Evolutionary conservation across 139 green algal genomes (phyloP), one percentile per base, ranked within the genome.

Genomic region (Tetradesmus lagerheimii): DNA sequence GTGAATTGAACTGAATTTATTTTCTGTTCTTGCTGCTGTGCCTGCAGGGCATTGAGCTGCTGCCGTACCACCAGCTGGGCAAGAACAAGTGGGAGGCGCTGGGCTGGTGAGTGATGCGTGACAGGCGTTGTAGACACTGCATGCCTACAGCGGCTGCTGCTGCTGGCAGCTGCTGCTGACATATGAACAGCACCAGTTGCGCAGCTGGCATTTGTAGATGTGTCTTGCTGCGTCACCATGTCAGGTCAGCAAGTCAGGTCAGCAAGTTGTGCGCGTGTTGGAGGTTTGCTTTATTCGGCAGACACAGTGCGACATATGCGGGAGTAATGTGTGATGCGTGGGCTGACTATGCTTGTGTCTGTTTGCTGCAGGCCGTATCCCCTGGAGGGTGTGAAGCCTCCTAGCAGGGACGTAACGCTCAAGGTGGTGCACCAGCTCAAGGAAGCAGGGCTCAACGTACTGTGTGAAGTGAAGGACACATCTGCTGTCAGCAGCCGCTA

Each of bases 51-150:
- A 85, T 97, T 1, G 95, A 97, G 91, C 83, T 97, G 84, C 92
- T 97, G 92, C 95, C 95, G 2, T 97, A 97, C 89, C 95, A 97
- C 91, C 50, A 89, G 77, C 91, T 96, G 38, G 95, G 95, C 27
- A 57, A 90, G 41, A 92, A 95, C 89, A 97, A 97, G 91, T 96
- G 92, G 90, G 86, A 91, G 41, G 92, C 91, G 23, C 64, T 95
- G 91, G 91, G 89, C 38, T 45, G 93, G 71, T 71, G 57, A 31
- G 57, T 71, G 3, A 4, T 8, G 57, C 57, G n/a, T 71, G 12
- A 20, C 5, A 14, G 15, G 25, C 50, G 12, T 64, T 25, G 50
- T 29, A 25, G 50, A n/a, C n/a, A n/a, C 14, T 64, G 50, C 43
- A 50, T 8, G 4, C 43, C 8, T 8, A 50, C 8, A 4, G 14